These are phyloP conservation scores for Torrubiella hemipterigena DNA, from an alignment of 2,329 filamentous ascomycete genomes.

Conservation along the genomic window DNA sequence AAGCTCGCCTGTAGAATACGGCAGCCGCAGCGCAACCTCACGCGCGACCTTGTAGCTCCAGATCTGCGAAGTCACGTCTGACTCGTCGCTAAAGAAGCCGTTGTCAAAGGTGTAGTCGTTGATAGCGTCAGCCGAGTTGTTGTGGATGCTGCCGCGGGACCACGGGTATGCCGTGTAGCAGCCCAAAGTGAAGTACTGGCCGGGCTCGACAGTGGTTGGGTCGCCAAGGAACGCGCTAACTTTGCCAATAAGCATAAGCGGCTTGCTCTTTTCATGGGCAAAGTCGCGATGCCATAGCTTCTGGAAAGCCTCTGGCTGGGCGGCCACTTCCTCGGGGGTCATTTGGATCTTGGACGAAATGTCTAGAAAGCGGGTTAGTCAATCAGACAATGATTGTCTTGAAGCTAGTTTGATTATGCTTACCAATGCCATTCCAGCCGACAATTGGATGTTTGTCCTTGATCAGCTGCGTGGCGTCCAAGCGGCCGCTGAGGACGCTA, in stretches of 20 bases:
- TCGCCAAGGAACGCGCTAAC: slow-evolving; percentile 15
- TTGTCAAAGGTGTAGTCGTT: slow-evolving; percentile 33
- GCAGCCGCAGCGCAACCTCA: slow-evolving; percentile 43
- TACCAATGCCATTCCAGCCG: slow-evolving; percentile 37
- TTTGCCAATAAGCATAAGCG: slow-evolving; percentile 12
- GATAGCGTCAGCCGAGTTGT: slow-evolving; percentile 23
- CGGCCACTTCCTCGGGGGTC: slow-evolving; percentile 34
- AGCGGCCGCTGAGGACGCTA: slow-evolving; percentile 12
- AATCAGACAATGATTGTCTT: background rate
- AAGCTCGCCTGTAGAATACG: slow-evolving; percentile 35
- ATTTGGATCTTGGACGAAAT: slow-evolving; percentile 41
- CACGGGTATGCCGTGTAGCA: slow-evolving; percentile 47
- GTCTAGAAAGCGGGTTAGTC: slow-evolving; percentile 17
- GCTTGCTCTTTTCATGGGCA: slow-evolving; percentile 12
- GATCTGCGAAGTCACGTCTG: slow-evolving; percentile 43
- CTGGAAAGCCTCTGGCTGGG: slow-evolving; percentile 36
- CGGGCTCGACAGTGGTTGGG: slow-evolving; percentile 20
- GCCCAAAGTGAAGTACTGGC: slow-evolving; percentile 37
- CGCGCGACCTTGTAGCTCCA: slow-evolving; percentile 54
- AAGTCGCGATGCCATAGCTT: slow-evolving; percentile 40
- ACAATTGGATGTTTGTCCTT: slow-evolving; percentile 20
- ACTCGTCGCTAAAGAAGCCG: slow-evolving; percentile 33
- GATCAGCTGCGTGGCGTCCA: slow-evolving; percentile 11
- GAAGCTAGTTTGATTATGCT: background rate
- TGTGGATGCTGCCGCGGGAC: slow-evolving; percentile 47